Evolutionary conservation across 1,284 basidiomycete species (phyloP).

Genomic region (Athelia sp.): DNA sequence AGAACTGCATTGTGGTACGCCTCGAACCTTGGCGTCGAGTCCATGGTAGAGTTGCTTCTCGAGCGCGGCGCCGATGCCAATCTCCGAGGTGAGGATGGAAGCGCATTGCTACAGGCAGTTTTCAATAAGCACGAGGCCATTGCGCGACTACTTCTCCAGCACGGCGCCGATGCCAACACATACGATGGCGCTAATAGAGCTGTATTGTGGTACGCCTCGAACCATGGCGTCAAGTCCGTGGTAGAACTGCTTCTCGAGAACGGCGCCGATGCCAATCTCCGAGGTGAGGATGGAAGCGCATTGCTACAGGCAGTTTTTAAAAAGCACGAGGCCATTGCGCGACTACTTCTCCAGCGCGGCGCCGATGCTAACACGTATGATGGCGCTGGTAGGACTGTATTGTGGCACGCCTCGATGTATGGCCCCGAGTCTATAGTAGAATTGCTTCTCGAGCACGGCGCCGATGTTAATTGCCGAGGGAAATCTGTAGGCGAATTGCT

Average conservation of each 20-base stretch:
- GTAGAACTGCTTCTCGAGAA: background rate
- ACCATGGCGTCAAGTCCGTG: background rate
- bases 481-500: too few species aligned
- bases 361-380: too few species aligned
- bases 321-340: too few species aligned
- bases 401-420: too few species aligned
- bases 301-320: too few species aligned
- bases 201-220: background rate
- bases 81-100: background rate
- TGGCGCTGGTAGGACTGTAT: too few species aligned
- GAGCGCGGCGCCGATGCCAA: background rate
- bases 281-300: background rate
- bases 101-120: background rate
- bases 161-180: background rate
- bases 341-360: too few species aligned
- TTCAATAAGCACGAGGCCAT: background rate
- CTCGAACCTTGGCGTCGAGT: background rate
- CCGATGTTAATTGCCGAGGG: too few species aligned
- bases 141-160: background rate
- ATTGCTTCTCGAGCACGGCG: too few species aligned
- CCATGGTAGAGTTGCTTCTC: background rate
- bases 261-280: background rate
- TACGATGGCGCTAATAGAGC: background rate
- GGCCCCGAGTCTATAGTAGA: too few species aligned
- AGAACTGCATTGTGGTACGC: background rate